Base-by-base conservation (phyloP, 495 filamentous ascomycete species). In the Lasiosphaeria hispida region DNA sequence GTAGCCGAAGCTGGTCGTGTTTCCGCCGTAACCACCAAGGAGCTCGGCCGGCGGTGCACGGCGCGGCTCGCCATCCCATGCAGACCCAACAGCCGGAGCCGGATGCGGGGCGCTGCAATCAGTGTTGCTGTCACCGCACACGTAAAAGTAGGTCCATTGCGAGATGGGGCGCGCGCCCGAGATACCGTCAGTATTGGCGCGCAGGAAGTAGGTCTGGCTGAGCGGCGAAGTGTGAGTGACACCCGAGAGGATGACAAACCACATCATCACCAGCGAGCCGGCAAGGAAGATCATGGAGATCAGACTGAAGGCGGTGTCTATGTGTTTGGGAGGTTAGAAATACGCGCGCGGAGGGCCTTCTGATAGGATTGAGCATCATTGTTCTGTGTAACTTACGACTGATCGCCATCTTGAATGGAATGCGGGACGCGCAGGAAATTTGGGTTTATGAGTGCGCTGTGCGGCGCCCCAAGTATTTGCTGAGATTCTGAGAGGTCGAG, bases 131-230 rank as follows among this genome's bases (percentile, higher is more conserved):
- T 56, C 65, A 18, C 79, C 80, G 63, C 81, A 84, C 54, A 93
- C 70, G 63, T 86, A 84, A 82, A 92, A 93, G 75, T 87, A 93
- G 3, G 91, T 94, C 92, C 92, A 96, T 72, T 92, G 84, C 7
- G 90, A 85, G 7, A 82, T 60, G 36, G 80, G 35, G 10, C 78
- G 73, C 1, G 91, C 85, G 17, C 82, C 83, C 10, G 85, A 75
- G 65, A 95, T 91, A 64, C 77, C 83, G 44, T 75, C 72, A 11
- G 90, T 93, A 68, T 84, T 78, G 62, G 86, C 87, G 66, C 87
- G 80, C 34, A 96, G 83, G 80, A 96, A 95, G 76, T 87, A 96
- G 63, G 90, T 88, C 41, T 86, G 63, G 61, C 87, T 82, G 14
- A 91, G 76, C 5, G 92, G 92, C 10, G 71, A 80, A 10, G 68